Percentiles rank a stretch among this genome's conserved stretches.
Evolutionary conservation across 306 rosid species (phyloP).

Genomic region (Vachellia collinsii): DNA sequence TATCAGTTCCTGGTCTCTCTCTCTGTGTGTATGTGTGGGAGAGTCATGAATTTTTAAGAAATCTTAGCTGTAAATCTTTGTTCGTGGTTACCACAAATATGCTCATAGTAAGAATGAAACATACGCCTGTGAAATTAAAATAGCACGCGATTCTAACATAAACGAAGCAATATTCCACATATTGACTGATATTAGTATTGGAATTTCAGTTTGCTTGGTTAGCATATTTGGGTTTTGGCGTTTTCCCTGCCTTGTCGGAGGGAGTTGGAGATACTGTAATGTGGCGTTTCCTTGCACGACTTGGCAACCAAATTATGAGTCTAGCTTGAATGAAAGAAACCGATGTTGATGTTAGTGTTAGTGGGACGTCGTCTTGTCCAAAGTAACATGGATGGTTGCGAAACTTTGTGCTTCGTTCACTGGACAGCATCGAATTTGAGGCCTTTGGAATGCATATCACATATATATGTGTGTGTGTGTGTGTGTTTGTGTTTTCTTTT

Average conservation of each 20-base stretch:
- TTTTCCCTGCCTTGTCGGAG: background rate
- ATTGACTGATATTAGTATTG: background rate
- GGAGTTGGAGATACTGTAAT: slow-evolving; percentile 16
- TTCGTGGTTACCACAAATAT: slow-evolving; percentile 7
- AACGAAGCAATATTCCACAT: background rate
- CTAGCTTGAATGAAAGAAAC: slow-evolving; percentile 3
- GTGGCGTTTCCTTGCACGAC: slow-evolving; percentile 4
- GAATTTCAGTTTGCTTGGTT: background rate
- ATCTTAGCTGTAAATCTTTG: background rate
- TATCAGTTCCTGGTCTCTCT: background rate
- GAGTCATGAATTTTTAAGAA: background rate
- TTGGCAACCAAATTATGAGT: background rate
- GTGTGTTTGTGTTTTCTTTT: background rate
- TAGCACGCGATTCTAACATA: background rate
- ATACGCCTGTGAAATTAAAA: slow-evolving; percentile 2
- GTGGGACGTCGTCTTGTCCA: background rate
- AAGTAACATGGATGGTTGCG: slow-evolving; percentile 17
- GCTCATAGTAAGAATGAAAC: slow-evolving; percentile 12
- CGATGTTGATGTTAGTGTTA: background rate
- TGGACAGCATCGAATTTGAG: background rate
- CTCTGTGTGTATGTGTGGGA: background rate
- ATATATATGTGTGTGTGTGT: too few species aligned
- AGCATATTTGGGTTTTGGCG: background rate
- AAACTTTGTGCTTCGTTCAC: background rate
- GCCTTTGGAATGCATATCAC: background rate